A percentile compares a stretch with the other conserved stretches of the same genome.
phyloP scores from a whole-genome alignment of 2,329 filamentous ascomycete genomes.

The Fusarium sp. region DNA sequence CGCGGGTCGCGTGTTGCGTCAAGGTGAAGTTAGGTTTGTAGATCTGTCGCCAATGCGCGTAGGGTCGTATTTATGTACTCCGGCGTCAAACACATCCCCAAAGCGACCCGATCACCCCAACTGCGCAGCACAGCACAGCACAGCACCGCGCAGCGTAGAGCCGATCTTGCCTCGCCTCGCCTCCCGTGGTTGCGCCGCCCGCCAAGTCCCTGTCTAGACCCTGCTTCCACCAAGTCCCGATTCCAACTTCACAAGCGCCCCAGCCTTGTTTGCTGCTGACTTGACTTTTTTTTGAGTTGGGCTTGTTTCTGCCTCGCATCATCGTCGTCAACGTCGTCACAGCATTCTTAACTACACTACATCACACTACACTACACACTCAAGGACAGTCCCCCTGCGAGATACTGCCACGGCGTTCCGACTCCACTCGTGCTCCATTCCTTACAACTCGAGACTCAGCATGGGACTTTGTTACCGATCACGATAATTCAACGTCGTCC shows the following conservation, averaged over 20 bases:
- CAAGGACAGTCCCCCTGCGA: conserved; percentile 37
- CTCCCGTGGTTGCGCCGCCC: conserved; percentile 41
- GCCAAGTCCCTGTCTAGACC: conserved; percentile 40
- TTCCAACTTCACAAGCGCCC: conserved; percentile 40
- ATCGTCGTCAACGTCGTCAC: conserved; percentile 6
- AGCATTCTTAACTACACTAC: conserved; percentile 7
- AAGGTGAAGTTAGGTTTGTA: neutral
- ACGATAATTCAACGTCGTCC: conserved; percentile 48
- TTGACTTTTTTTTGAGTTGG: conserved; percentile 33
- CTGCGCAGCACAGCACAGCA: conserved; percentile 21
- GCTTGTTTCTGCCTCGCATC: conserved; percentile 35
- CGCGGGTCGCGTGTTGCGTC: neutral
- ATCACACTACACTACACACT: neutral
- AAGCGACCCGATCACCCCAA: conserved; percentile 29
- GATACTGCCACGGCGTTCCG: conserved; percentile 39
- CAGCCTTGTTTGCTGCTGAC: conserved; percentile 36
- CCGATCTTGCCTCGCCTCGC: conserved; percentile 43
- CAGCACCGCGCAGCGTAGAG: neutral
- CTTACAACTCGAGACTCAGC: conserved; percentile 43
- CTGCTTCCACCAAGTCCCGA: conserved; percentile 38
- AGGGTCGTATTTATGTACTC: neutral
- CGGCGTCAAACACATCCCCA: conserved; percentile 18
- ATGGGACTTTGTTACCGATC: conserved; percentile 46
- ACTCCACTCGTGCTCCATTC: conserved; percentile 41
- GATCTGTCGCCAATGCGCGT: neutral